Conservation (phyloP, 2,329 filamentous ascomycete species). For the Truncatella angustata region DNA sequence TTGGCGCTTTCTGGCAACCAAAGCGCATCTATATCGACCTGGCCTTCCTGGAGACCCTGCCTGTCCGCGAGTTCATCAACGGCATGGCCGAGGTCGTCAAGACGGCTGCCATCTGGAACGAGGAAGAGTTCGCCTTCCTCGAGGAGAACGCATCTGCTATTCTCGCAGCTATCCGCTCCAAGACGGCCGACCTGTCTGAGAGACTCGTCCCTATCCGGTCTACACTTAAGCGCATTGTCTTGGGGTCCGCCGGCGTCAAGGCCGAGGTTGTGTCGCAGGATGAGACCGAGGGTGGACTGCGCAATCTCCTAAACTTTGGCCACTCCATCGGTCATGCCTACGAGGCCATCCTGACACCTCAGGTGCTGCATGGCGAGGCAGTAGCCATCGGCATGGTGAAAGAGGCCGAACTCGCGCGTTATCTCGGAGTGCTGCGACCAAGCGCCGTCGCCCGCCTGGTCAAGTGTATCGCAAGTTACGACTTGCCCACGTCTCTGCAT, state of each 20-base stretch:
- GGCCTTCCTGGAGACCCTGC: constrained; percentile 85
- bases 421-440: constrained; percentile 80
- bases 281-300: constrained; percentile 88
- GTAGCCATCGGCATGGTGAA: constrained; percentile 99
- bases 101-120: constrained; percentile 95
- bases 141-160: constrained; percentile 80
- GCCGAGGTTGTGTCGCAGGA: constrained; percentile 92
- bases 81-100: constrained; percentile 99
- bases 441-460: constrained; percentile 84
- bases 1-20: constrained; percentile 97
- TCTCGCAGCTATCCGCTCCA: constrained; percentile 66
- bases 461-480: constrained; percentile 94
- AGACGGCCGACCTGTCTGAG: constrained; percentile 47
- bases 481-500: constrained; percentile 78
- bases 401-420: constrained; percentile 89
- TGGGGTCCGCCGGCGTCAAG: constrained; percentile 91
- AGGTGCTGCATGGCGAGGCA: constrained; percentile 92
- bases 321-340: constrained; percentile 97
- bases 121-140: constrained; percentile 78
- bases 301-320: constrained; percentile 95
- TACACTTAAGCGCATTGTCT: constrained; percentile 74
- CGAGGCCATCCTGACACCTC: constrained; percentile 91
- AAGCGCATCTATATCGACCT: constrained; percentile 92
- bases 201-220: constrained; percentile 70
- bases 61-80: constrained; percentile 91